phyloP scores from a whole-genome alignment of 2,329 filamentous ascomycete genomes.

The Nannizzia gypsea region DNA sequence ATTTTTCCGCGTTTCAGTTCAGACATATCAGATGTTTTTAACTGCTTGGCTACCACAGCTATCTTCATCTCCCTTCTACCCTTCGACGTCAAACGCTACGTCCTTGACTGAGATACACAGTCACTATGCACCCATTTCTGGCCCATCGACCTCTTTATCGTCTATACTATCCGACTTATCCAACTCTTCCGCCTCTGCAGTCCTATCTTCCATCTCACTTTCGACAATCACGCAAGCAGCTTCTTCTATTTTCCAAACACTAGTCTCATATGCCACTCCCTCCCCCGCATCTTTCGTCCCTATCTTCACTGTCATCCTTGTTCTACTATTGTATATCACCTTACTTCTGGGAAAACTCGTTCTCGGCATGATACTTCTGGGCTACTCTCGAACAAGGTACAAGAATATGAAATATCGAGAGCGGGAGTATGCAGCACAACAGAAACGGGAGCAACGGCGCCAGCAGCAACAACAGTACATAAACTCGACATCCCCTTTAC shows the following conservation, averaged over 20 bases:
- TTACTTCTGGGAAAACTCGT: slow-evolving; percentile 75
- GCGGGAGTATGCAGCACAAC: slow-evolving; percentile 17
- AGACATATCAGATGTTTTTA: slow-evolving; percentile 97
- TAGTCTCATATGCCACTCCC: slow-evolving; percentile 33
- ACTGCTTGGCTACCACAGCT: slow-evolving; percentile 65
- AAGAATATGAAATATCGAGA: slow-evolving; percentile 65
- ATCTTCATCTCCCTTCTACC: slow-evolving; percentile 32
- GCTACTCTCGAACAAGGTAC: slow-evolving; percentile 68
- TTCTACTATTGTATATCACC: slow-evolving; percentile 73
- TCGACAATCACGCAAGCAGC: slow-evolving; percentile 16
- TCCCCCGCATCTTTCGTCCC: slow-evolving; percentile 32
- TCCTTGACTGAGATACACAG: slow-evolving; percentile 35
- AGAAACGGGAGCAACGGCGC: slow-evolving; percentile 4
- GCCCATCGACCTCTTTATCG: slow-evolving; percentile 15
- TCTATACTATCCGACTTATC: slow-evolving; percentile 16
- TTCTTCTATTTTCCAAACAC: slow-evolving; percentile 25
- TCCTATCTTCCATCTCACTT: neutral
- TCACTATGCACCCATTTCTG: slow-evolving; percentile 32
- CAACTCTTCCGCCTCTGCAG: slow-evolving; percentile 1
- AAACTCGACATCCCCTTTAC: slow-evolving; percentile 1
- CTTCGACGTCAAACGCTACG: slow-evolving; percentile 30
- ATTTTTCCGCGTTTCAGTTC: slow-evolving; percentile 85
- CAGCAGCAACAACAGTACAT: slow-evolving; percentile 3
- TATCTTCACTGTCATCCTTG: slow-evolving; percentile 61
- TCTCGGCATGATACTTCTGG: slow-evolving; percentile 75